A percentile compares a stretch with the other conserved stretches of the same genome.
Conservation (phyloP, 768 basidiomycete genomes). For the Suillus alpinus region DNA sequence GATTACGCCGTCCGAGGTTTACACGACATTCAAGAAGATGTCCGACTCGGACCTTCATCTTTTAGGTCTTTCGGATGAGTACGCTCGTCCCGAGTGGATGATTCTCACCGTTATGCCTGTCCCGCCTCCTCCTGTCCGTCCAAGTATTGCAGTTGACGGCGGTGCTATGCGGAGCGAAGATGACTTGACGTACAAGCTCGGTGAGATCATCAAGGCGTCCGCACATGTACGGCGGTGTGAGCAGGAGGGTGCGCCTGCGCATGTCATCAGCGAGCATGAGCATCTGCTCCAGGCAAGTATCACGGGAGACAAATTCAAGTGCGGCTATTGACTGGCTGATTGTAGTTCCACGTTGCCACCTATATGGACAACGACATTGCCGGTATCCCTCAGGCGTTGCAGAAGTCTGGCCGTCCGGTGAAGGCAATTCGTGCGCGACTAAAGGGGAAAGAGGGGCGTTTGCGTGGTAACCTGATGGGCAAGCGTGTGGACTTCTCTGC, state of each 20-base stretch:
- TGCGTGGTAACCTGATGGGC: slow-evolving; percentile 98
- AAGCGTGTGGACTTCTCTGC: slow-evolving; percentile 99
- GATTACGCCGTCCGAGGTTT: slow-evolving; percentile 85
- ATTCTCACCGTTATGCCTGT: slow-evolving; percentile 97
- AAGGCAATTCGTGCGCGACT: slow-evolving; percentile 97
- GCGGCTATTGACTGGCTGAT: neutral
- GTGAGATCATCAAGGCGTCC: slow-evolving; percentile 94
- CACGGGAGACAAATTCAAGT: neutral
- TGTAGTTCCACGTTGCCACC: slow-evolving; percentile 94
- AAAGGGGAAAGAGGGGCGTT: slow-evolving; percentile 97
- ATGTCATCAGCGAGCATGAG: slow-evolving; percentile 94
- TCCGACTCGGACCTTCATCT: slow-evolving; percentile 82
- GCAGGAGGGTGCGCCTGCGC: slow-evolving; percentile 94
- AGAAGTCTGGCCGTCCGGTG: slow-evolving; percentile 95
- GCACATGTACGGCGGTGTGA: slow-evolving; percentile 90
- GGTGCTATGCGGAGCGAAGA: slow-evolving; percentile 97
- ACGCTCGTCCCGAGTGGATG: slow-evolving; percentile 99
- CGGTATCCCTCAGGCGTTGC: slow-evolving; percentile 94
- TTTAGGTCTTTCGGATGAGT: slow-evolving; percentile 91
- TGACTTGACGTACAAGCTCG: slow-evolving; percentile 96
- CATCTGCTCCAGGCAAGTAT: slow-evolving; percentile 85
- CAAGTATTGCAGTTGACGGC: slow-evolving; percentile 96
- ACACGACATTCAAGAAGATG: slow-evolving; percentile 95
- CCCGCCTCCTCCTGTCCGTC: slow-evolving; percentile 96
- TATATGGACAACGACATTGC: slow-evolving; percentile 99